A percentile compares a stretch with the other conserved stretches of the same genome.
These are phyloP conservation scores for Theileria parva DNA, from an alignment of 169 alveolate species.

Conservation along the genomic window DNA sequence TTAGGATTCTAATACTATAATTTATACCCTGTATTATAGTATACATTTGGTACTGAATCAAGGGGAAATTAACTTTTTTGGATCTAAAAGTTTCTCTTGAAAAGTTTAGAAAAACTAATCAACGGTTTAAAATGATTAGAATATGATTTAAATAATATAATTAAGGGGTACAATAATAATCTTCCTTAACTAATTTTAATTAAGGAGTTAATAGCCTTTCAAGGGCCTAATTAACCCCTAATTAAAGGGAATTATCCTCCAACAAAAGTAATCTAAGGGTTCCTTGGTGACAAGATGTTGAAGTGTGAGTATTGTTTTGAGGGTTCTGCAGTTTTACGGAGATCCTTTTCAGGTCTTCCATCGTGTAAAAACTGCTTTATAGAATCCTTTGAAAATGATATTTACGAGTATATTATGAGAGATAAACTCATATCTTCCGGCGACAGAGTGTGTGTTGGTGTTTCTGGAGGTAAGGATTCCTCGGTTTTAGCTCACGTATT, in stretches of 20 bases:
- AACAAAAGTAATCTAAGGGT: not conserved
- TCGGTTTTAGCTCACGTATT: conserved; percentile 94
- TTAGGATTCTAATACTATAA: not conserved
- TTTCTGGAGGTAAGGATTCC: conserved; percentile 98
- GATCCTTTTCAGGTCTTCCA: conserved; percentile 88
- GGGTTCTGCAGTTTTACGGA: conserved; percentile 80
- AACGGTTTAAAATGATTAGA: not conserved
- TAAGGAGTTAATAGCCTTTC: not conserved
- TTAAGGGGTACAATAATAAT: not conserved
- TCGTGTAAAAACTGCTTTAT: conserved; percentile 92
- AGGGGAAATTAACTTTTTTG: not conserved
- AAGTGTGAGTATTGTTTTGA: conserved; percentile 4
- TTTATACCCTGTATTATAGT: not conserved
- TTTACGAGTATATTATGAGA: conserved; percentile 84
- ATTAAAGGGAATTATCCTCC: not conserved
- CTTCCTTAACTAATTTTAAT: no score
- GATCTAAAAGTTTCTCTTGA: not conserved
- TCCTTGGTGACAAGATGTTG: not conserved
- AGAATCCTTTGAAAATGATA: conserved; percentile 91
- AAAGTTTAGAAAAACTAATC: not conserved
- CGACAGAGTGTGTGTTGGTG: conserved; percentile 93
- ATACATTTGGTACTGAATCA: not conserved
- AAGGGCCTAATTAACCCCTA: not conserved
- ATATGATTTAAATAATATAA: not conserved
- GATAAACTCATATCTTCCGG: conserved; percentile 80